Evolutionary conservation across 2,329 filamentous ascomycete genomes (phyloP).

Genomic region (Verticillium nubilum): DNA sequence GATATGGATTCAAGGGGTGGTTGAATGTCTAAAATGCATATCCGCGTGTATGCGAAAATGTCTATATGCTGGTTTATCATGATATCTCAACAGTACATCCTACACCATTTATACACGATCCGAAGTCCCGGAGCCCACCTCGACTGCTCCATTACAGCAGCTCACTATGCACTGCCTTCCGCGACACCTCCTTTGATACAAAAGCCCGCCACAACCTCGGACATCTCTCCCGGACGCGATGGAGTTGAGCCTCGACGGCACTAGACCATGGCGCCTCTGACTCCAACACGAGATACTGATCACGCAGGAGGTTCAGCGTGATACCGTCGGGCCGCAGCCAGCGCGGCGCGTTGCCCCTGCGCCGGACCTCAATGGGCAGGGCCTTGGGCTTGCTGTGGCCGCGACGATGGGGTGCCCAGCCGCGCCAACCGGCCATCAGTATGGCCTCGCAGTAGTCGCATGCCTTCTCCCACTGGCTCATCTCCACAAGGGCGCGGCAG

Average conservation of each 20-base stretch:
- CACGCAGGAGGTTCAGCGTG: slow-evolving; percentile 43
- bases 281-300: slow-evolving; percentile 44
- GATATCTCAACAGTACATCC: background rate
- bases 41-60: background rate
- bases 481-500: slow-evolving; percentile 60
- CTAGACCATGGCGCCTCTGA: slow-evolving; percentile 42
- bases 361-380: slow-evolving; percentile 31
- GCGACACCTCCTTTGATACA: background rate
- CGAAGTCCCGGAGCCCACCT: background rate
- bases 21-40: background rate
- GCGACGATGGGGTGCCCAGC: slow-evolving; percentile 49
- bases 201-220: slow-evolving; percentile 36
- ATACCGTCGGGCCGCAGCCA: slow-evolving; percentile 33
- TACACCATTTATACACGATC: background rate
- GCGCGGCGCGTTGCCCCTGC: slow-evolving; percentile 28
- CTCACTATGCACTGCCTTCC: background rate
- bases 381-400: slow-evolving; percentile 15
- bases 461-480: slow-evolving; percentile 57
- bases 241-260: slow-evolving; percentile 21
- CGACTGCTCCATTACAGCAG: background rate
- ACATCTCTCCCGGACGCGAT: slow-evolving; percentile 19
- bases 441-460: slow-evolving; percentile 70
- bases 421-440: slow-evolving; percentile 74
- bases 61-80: background rate
- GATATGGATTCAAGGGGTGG: background rate